Evolutionary conservation across 2,329 filamentous ascomycete species (phyloP).

Genomic region (Diaporthe citri): DNA sequence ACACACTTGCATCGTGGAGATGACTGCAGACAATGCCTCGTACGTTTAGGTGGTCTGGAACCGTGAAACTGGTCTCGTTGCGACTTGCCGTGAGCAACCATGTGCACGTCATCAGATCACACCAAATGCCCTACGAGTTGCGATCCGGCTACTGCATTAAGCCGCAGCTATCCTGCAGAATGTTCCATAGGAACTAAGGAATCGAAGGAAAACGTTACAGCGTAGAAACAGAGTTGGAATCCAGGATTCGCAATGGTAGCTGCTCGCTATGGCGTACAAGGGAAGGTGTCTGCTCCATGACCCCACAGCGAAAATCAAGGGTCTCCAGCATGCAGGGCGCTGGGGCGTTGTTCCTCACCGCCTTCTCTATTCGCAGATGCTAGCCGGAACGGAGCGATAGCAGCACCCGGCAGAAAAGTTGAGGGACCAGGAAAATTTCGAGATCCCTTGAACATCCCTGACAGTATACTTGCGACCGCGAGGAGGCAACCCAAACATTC

Average conservation of each 20-base stretch:
- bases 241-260: background rate
- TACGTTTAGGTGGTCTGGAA: background rate
- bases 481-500: background rate
- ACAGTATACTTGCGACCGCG: background rate
- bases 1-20: background rate
- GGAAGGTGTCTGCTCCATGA: background rate
- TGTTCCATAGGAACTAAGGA: no score
- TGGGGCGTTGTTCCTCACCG: background rate
- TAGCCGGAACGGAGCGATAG: background rate
- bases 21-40: background rate
- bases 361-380: background rate
- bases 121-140: background rate
- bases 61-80: background rate
- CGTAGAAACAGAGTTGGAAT: background rate
- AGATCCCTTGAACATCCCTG: background rate
- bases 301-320: background rate
- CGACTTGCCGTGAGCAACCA: background rate
- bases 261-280: background rate
- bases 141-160: no score
- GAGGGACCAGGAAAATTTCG: constrained; percentile 25
- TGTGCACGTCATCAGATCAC: background rate
- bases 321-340: background rate
- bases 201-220: background rate
- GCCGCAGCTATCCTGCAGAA: no score
- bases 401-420: constrained; percentile 16